Evolutionary conservation across 768 basidiomycete species (phyloP).

Genomic region (Lactarius vividus): DNA sequence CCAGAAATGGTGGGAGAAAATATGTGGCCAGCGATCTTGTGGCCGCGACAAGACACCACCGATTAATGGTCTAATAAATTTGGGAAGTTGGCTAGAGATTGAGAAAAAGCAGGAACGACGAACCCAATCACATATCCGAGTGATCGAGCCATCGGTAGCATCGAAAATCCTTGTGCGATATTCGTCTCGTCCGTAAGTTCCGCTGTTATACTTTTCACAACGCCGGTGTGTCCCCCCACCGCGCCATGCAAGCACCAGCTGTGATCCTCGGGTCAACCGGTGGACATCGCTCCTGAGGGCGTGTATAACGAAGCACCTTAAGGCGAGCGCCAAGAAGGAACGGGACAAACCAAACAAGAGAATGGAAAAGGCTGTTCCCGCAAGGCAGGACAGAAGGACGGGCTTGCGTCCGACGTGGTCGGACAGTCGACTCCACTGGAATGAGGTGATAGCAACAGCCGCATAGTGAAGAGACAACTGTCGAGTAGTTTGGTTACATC

Average conservation of each 20-base stretch:
- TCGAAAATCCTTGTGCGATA: neutral
- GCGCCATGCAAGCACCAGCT: neutral
- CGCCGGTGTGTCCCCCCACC: neutral
- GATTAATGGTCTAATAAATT: slow-evolving; percentile 21
- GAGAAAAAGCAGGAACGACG: neutral
- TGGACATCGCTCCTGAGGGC: too few species aligned
- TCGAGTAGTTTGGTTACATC: neutral
- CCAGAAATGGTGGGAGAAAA: slow-evolving; percentile 29
- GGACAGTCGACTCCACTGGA: neutral
- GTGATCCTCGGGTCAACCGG: neutral
- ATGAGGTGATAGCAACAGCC: neutral
- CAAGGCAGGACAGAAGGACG: neutral
- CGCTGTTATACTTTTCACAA: neutral
- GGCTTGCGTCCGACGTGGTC: neutral
- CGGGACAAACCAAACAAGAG: neutral
- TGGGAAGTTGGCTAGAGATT: neutral
- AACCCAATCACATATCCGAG: slow-evolving; percentile 18
- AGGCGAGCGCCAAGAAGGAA: neutral
- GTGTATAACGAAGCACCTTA: neutral
- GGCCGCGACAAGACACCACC: slow-evolving; percentile 30
- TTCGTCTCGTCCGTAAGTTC: neutral
- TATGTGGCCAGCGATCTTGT: slow-evolving; percentile 22
- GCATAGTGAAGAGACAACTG: neutral
- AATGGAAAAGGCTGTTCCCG: neutral
- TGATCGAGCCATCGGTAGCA: neutral